These are phyloP conservation scores for Candolleomyces aberdarensis DNA, from an alignment of 768 basidiomycete genomes.

Conservation along the genomic window DNA sequence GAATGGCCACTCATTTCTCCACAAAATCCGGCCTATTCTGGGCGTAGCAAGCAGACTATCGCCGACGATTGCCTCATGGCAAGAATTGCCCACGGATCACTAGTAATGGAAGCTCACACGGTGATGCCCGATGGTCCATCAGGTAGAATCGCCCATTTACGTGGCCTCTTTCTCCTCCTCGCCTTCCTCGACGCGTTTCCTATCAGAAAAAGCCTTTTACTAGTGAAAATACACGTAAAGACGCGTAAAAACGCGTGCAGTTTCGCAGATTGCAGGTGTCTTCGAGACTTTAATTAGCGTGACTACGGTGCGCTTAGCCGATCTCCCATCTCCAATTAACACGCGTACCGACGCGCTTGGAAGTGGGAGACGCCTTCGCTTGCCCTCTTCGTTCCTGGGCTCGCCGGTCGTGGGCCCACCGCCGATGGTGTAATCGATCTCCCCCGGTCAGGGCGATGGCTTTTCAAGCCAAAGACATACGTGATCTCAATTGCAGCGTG, in stretches of 20 bases:
- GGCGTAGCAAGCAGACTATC: background rate
- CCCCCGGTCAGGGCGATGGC: background rate
- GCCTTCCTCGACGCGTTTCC: constrained; percentile 13
- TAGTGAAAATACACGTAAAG: constrained; percentile 26
- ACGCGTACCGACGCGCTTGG: background rate
- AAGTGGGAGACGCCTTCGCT: background rate
- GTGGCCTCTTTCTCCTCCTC: constrained; percentile 10
- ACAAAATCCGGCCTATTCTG: background rate
- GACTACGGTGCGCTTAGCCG: constrained; percentile 5
- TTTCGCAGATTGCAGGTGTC: background rate
- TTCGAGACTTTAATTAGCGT: constrained; percentile 20
- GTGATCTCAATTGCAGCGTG: background rate
- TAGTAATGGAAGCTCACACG: constrained; percentile 17
- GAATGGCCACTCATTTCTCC: constrained; percentile 2
- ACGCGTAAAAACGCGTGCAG: constrained; percentile 48
- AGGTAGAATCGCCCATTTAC: constrained; percentile 6
- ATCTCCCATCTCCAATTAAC: background rate
- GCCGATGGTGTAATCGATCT: background rate
- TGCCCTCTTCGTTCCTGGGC: background rate
- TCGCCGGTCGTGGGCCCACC: background rate
- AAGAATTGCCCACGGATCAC: constrained; percentile 31
- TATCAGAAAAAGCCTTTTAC: background rate
- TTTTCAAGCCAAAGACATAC: background rate
- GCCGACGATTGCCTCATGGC: constrained; percentile 23
- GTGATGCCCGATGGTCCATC: constrained; percentile 19